Evolutionary conservation across 2,329 filamentous ascomycete genomes (phyloP).

Genomic region (Penicillium sp.): DNA sequence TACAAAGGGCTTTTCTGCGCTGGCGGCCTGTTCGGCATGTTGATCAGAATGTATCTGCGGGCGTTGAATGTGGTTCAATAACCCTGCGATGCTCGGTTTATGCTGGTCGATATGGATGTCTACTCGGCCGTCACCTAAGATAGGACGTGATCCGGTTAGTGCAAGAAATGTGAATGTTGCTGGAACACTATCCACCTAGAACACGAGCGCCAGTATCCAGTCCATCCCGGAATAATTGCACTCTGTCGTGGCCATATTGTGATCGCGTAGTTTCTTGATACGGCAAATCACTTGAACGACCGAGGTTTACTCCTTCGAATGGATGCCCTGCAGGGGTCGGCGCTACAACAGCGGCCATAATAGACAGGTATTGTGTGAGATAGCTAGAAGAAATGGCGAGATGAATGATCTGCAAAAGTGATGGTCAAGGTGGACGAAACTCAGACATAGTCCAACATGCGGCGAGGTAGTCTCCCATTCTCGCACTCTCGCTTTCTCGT

Average conservation of each 20-base stretch:
- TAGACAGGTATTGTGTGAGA: not conserved
- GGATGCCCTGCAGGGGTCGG: not conserved
- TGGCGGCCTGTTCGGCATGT: not conserved
- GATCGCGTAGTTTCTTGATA: not conserved
- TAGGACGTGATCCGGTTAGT: not conserved
- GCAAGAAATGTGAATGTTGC: not conserved
- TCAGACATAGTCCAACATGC: not conserved
- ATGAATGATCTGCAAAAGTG: not conserved
- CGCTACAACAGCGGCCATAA: not conserved
- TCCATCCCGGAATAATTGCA: not conserved
- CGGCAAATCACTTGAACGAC: not conserved
- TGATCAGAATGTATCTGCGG: conserved; percentile 11
- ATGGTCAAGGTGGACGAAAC: not conserved
- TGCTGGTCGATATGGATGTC: conserved; percentile 23
- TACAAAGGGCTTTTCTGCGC: not conserved
- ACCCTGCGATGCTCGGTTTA: conserved; percentile 20
- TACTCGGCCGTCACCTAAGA: conserved; percentile 22
- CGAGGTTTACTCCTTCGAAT: not conserved
- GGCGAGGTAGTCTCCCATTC: not conserved
- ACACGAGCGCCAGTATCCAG: not conserved
- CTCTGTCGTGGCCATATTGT: not conserved
- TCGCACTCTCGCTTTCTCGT: not conserved
- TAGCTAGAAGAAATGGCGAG: not conserved
- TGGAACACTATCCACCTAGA: not conserved
- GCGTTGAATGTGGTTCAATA: conserved; percentile 15